phyloP scores from a whole-genome alignment of 1,284 basidiomycete species.

The Naganishia sp. region DNA sequence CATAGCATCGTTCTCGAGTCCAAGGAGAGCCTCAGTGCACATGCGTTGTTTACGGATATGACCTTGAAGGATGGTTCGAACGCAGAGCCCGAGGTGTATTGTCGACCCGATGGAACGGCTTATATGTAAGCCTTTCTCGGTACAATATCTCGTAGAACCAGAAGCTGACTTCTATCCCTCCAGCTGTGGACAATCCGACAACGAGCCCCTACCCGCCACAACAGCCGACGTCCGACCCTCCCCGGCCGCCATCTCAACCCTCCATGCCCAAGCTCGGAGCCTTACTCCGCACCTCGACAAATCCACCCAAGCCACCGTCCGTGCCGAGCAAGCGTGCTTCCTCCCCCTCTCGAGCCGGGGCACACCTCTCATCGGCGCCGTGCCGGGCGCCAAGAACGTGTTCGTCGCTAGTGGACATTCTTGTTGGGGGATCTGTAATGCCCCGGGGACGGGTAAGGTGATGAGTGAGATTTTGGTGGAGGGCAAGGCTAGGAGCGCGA shows the following conservation, averaged over 20 bases:
- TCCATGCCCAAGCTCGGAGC: slow-evolving; percentile 55
- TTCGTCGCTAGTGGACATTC: slow-evolving; percentile 56
- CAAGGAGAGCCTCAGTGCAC: slow-evolving; percentile 44
- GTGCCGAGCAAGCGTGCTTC: slow-evolving; percentile 59
- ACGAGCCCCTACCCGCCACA: slow-evolving; percentile 50
- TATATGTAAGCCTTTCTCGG: slow-evolving; percentile 44
- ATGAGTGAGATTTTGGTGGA: slow-evolving; percentile 59
- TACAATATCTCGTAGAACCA: neutral
- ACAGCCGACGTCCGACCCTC: slow-evolving; percentile 54
- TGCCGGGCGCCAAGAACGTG: slow-evolving; percentile 54
- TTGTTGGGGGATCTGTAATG: slow-evolving; percentile 57
- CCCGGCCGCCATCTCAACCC: slow-evolving; percentile 49
- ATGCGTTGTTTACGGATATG: slow-evolving; percentile 60
- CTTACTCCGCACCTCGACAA: slow-evolving; percentile 54
- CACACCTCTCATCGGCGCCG: slow-evolving; percentile 56
- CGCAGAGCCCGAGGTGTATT: slow-evolving; percentile 58
- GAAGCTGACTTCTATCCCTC: neutral
- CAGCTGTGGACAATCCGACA: slow-evolving; percentile 52
- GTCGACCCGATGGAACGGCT: slow-evolving; percentile 53
- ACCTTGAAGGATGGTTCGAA: slow-evolving; percentile 53
- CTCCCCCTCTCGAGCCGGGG: slow-evolving; percentile 59
- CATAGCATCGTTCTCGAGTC: slow-evolving; percentile 57
- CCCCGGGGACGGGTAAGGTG: slow-evolving; percentile 59
- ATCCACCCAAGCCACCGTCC: slow-evolving; percentile 17
- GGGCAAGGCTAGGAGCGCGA: slow-evolving; percentile 57